A percentile compares a stretch with the other conserved stretches of the same genome.
These are phyloP conservation scores for Scedosporium minutisporum DNA, from an alignment of 2,329 filamentous ascomycete species.

Conservation along the genomic window DNA sequence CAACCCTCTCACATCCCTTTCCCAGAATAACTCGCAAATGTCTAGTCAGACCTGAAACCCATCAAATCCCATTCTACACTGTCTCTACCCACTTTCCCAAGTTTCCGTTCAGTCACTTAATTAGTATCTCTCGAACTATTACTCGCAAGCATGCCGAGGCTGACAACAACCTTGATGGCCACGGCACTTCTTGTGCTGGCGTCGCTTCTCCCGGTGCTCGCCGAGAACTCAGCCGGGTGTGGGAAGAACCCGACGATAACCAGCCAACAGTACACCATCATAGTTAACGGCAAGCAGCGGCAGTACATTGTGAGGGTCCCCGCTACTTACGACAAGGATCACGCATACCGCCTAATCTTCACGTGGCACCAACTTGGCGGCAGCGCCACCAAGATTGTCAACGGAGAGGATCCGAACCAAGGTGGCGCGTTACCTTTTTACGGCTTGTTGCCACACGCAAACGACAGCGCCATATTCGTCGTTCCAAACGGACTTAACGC, in stretches of 20 bases:
- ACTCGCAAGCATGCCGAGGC: neutral
- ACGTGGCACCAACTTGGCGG: slow-evolving; percentile 28
- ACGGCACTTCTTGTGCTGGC: neutral
- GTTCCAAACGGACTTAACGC: slow-evolving; percentile 29
- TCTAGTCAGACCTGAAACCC: neutral
- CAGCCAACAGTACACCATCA: slow-evolving; percentile 20
- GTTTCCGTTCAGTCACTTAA: neutral
- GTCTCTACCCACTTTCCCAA: neutral
- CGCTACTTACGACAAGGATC: slow-evolving; percentile 15
- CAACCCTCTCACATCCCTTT: neutral
- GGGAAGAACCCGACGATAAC: slow-evolving; percentile 20
- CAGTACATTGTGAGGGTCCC: slow-evolving; percentile 29
- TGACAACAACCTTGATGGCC: neutral
- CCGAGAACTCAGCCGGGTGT: slow-evolving; percentile 18
- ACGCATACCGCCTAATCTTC: slow-evolving; percentile 19
- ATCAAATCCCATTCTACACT: neutral
- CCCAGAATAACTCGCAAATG: neutral
- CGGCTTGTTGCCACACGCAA: slow-evolving; percentile 25
- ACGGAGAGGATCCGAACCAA: slow-evolving; percentile 16
- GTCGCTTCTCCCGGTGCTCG: neutral
- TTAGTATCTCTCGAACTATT: neutral
- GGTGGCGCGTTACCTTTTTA: slow-evolving; percentile 21
- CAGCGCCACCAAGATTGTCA: slow-evolving; percentile 25
- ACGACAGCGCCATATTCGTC: slow-evolving; percentile 31
- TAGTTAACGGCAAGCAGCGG: slow-evolving; percentile 25